Evolutionary conservation across 2,329 filamentous ascomycete species (phyloP), one percentile per base, ranked within the genome.

Genomic region (Cladosporium colombiae): DNA sequence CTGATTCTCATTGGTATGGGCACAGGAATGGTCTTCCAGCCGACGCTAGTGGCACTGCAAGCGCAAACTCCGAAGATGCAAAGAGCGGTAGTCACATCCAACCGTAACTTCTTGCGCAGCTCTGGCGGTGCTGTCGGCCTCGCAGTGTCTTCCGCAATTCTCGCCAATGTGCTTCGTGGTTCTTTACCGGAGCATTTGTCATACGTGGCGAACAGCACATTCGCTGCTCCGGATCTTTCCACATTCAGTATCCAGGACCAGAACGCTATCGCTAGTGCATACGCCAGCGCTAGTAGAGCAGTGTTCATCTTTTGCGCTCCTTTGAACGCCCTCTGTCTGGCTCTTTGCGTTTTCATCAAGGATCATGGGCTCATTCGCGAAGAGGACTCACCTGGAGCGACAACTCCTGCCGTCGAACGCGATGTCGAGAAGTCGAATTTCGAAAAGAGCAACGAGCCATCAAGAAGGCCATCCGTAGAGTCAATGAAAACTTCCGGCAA

Each of bases 21-120:
- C 14, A 72, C 89, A 7, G 89, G 89, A 0, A 88, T 88, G 11
- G 88, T 89, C 71, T 90, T 91, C 77, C 88, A 91, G 73, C 81
- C 85, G 1, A 88, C 89, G 1, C 81, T 91, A 7, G 87, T 91
- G 59, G 88, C 88, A 0, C 79, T 91, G 8, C 89, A 91, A 75
- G 85, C 86, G 80, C 86, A 1, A 79, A 83, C 16, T 25, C 83
- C 85, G 56, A 82, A 90, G 27, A 80, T 85, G 25, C 83, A 82
- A 50, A 81, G 83, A 29, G 88, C 91, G 70, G 89, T 90, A 52
- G 89, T 87, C 18, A 85, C 87, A 0, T 2, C 84, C 88, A 23
- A 88, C 87, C 0, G 84, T 92, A 62, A 89, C 92, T 1, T 81
- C 93, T 40, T 91, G 91, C 27, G 87, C 89, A 23, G 89, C 92